Conservation (phyloP, 116 monocot species). For the Phalaenopsis hybrid region DNA sequence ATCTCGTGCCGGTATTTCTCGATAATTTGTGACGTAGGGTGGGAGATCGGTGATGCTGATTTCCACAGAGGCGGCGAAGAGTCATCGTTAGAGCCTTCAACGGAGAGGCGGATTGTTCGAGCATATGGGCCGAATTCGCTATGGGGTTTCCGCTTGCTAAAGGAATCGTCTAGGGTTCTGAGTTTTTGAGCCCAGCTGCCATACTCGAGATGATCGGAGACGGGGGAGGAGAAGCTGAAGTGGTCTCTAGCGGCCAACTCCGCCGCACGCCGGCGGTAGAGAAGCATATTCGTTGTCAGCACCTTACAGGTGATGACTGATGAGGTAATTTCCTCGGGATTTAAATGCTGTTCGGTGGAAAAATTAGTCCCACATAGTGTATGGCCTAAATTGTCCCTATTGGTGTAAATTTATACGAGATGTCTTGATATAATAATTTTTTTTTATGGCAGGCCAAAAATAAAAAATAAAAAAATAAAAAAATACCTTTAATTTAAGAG, state of each 20-base stretch:
- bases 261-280: neutral
- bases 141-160: constrained; percentile 4
- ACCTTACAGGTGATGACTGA: too few relatives aligned
- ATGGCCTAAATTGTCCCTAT: too few relatives aligned
- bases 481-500: too few relatives aligned
- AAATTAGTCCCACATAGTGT: too few relatives aligned
- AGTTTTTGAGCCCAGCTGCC: constrained; percentile 27
- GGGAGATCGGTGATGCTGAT: neutral
- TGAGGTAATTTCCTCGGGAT: too few relatives aligned
- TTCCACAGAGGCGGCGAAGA: constrained; percentile 33
- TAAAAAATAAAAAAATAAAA: too few relatives aligned
- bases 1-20: constrained; percentile 36
- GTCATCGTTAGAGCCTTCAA: constrained; percentile 7
- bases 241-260: constrained; percentile 1
- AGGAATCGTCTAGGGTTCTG: constrained; percentile 12
- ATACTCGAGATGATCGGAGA: constrained; percentile 17
- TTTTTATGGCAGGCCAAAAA: too few relatives aligned
- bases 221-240: constrained; percentile 18
- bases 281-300: neutral
- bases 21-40: constrained; percentile 9
- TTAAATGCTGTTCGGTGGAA: too few relatives aligned
- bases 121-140: constrained; percentile 23
- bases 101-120: constrained; percentile 1
- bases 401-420: too few relatives aligned
- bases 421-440: too few relatives aligned